Conservation (phyloP, 2,329 filamentous ascomycete genomes). For the Talaromyces rugulosus region DNA sequence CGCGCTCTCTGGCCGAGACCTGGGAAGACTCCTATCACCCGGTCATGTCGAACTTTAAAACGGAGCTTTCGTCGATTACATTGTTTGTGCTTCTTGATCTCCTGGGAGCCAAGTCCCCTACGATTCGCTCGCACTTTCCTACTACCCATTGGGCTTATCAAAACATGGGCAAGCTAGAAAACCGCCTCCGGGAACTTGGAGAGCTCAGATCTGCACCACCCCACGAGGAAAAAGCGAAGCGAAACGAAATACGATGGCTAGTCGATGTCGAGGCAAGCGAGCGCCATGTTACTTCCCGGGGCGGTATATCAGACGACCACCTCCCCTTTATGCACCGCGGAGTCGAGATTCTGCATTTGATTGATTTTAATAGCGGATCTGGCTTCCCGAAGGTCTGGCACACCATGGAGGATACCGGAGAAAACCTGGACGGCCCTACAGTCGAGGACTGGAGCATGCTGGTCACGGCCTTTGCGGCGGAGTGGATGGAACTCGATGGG, state of each 20-base stretch:
- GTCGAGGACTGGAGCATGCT: constrained; percentile 86
- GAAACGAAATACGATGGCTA: constrained; percentile 56
- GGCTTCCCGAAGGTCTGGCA: constrained; percentile 83
- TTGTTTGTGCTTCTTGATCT: constrained; percentile 91
- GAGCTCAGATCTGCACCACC: constrained; percentile 60
- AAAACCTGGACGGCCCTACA: constrained; percentile 74
- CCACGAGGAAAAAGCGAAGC: constrained; percentile 24
- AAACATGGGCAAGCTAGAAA: constrained; percentile 68
- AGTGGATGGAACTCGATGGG: constrained; percentile 83
- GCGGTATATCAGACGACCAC: constrained; percentile 78
- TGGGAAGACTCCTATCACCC: constrained; percentile 73
- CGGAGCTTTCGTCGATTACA: constrained; percentile 71
- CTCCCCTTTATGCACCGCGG: constrained; percentile 83
- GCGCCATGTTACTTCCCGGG: constrained; percentile 42
- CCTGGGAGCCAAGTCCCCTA: constrained; percentile 65
- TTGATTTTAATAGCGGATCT: constrained; percentile 58
- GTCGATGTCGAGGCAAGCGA: constrained; percentile 57
- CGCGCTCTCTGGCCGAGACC: constrained; percentile 71
- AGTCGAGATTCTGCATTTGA: constrained; percentile 84
- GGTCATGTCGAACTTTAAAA: constrained; percentile 69
- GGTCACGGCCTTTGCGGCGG: constrained; percentile 75
- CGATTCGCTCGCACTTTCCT: constrained; percentile 79
- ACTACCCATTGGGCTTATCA: constrained; percentile 93
- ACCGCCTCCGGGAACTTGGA: constrained; percentile 63
- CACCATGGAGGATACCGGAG: constrained; percentile 73